Base-by-base conservation (phyloP, 2,329 filamentous ascomycete genomes). In the Lomentospora prolificans region DNA sequence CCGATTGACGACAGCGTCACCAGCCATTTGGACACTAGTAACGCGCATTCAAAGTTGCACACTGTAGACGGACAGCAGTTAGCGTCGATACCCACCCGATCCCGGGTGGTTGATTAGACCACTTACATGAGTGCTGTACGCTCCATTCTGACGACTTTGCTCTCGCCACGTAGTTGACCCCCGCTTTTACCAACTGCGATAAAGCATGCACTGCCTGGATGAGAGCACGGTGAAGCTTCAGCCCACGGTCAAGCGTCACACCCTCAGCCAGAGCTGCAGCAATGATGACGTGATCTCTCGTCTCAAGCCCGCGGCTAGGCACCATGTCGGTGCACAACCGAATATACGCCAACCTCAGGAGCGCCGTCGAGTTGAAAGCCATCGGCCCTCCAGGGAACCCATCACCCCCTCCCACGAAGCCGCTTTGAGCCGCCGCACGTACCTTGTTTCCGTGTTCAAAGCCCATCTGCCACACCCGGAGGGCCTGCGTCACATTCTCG, bases 171-270 rank as follows among this genome's bases (percentile, higher is more conserved):
- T 82, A 84, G 61, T 81, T 82, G 19, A 84, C 80, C 0, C 81
- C 81, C 12, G 76, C 73, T 64, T 84, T 85, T 57, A 86, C 80
- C 24, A 85, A 71, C 72, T 86, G 82, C 3, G 82, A 84, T 33
- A 89, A 70, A 0, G 85, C 84, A 63, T 87, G 85, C 27, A 85
- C 80, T 1, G 83, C 81, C 62, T 88, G 85, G 27, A 86, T 76
- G 0, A 87, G 78, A 1, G 84, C 85, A 50, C 82, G 73, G 31
- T 80, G 82, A 24, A 87, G 74, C 30, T 80, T 78, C 19, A 77
- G 70, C 55, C 78, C 84, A 53, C 85, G 75, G 19, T 79, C 73
- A 9, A 86, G 74, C 25, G 79, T 70, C 1, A 82, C 81, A 17
- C 80, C 79, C 51, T 78, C 75, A 55, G 75, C 75, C 59, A 88